Percentiles rank a stretch among this genome's conserved stretches.
Evolutionary conservation across 1,284 basidiomycete species (phyloP).

Genomic region (Puccinia triticina): DNA sequence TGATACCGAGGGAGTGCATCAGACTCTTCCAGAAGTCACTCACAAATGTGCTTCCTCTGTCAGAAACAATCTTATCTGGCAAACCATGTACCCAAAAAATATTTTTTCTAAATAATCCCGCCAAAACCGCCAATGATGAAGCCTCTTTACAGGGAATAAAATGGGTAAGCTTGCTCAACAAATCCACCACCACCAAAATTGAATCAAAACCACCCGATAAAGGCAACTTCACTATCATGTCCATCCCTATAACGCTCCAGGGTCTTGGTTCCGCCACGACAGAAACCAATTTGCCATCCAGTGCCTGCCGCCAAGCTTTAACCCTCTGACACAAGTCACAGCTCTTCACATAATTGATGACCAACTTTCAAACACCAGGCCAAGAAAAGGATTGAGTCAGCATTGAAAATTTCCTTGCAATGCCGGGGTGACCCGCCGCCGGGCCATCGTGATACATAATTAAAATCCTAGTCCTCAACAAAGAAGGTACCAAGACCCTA

Average conservation of each 20-base stretch:
- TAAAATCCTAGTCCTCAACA: neutral
- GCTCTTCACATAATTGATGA: neutral
- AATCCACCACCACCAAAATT: neutral
- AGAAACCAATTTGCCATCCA: no score
- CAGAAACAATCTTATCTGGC: no score
- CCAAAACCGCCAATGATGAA: no score
- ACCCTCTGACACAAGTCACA: conserved; percentile 60
- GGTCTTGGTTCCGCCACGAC: no score
- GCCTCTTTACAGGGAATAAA: no score
- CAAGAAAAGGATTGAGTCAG: neutral
- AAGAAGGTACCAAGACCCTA: neutral
- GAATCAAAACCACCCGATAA: neutral
- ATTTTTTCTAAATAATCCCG: no score
- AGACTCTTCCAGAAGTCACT: conserved; percentile 8
- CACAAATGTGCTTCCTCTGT: neutral
- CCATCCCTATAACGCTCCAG: no score
- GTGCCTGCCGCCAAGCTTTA: conserved; percentile 59
- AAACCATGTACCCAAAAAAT: no score
- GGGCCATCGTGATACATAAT: neutral
- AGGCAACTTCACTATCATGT: no score
- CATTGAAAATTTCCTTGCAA: neutral
- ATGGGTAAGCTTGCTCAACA: neutral
- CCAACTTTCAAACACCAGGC: neutral
- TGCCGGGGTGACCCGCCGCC: neutral
- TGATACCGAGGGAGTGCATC: neutral